A percentile compares a stretch with the other conserved stretches of the same genome.
phyloP scores from a whole-genome alignment of 2,329 filamentous ascomycete genomes.

The Talaromyces sp. region DNA sequence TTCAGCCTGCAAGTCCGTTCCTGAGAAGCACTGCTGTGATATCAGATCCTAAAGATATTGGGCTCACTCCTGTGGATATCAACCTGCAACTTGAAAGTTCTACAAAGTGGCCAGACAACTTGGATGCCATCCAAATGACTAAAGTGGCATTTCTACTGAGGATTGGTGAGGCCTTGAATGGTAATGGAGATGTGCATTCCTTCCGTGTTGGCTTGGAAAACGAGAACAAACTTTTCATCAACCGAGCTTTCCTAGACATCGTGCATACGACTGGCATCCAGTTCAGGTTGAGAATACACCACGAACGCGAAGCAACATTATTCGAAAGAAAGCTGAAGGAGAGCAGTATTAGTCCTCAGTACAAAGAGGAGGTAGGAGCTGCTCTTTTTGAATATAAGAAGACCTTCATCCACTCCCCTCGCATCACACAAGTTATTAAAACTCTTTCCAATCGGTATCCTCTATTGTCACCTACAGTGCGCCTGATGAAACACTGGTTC shows the following conservation, averaged over 20 bases:
- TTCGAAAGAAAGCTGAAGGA: constrained; percentile 74
- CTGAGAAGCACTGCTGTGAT: constrained; percentile 63
- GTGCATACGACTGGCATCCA: constrained; percentile 64
- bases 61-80: constrained; percentile 61
- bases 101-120: constrained; percentile 85
- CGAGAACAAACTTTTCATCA: constrained; percentile 60
- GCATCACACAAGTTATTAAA: constrained; percentile 75
- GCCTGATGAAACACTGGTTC: constrained; percentile 87
- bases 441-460: constrained; percentile 76
- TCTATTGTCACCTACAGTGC: constrained; percentile 73
- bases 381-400: constrained; percentile 68
- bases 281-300: constrained; percentile 83
- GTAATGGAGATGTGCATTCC: constrained; percentile 55
- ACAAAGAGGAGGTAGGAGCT: constrained; percentile 63
- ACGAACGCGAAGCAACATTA: constrained; percentile 77
- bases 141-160: constrained; percentile 82
- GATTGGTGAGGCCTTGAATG: constrained; percentile 66
- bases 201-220: constrained; percentile 79
- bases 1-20: constrained; percentile 66
- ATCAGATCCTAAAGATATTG: constrained; percentile 22
- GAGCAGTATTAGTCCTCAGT: constrained; percentile 59
- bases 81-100: constrained; percentile 91
- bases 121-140: constrained; percentile 84
- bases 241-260: constrained; percentile 78
- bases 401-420: constrained; percentile 64